Base-by-base conservation (phyloP, 768 basidiomycete species). In the Hericium rajendrae region DNA sequence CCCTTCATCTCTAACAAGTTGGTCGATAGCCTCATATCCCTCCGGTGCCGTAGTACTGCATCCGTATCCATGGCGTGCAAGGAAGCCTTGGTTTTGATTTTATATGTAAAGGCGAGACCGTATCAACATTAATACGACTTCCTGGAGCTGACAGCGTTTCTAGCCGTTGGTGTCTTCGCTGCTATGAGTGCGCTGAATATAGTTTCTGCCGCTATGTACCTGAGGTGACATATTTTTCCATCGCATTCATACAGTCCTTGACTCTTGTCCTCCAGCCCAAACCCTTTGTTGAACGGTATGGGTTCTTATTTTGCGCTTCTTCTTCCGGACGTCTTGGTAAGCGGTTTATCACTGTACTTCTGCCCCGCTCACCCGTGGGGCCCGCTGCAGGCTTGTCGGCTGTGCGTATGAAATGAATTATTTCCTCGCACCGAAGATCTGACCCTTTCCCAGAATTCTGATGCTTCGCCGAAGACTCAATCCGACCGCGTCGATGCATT, bases 231-330 rank as follows among this genome's bases (percentile, higher is more conserved):
- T 22, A 15, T 28, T 18, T 39, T 22, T 24, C 43, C 58, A 38
- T n/a, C 15, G 20, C 16, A 9, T n/a, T n/a, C 43, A 20, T 18
- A 46, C n/a, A 26, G 26, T 18, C n/a, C 43, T 8, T 60, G 10
- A 2, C 24, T 38, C 46, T 24, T 22, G 13, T 41, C 20, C 15
- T 24, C 16, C 28, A 61, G 60, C 32, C 13, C 55, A n/a, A 37
- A 54, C 54, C 4, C 38, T 8, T 5, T 52, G 26, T 18, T 4
- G 37, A 59, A 59, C 16, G 59, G 55, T 40, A 10, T 57, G 41
- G 60, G 60, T 40, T 59, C 60, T 38, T 61, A 57, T 54, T 61
- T 61, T 38, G 55, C 60, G 9, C 59, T 60, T 41, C 50, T 57
- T 22, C 20, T 61, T 37, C 60, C 60, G 55, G 56, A 55, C 18